A percentile compares a stretch with the other conserved stretches of the same genome.
These are phyloP conservation scores for Suillus weaverae DNA, from an alignment of 768 basidiomycete genomes.

Conservation along the genomic window DNA sequence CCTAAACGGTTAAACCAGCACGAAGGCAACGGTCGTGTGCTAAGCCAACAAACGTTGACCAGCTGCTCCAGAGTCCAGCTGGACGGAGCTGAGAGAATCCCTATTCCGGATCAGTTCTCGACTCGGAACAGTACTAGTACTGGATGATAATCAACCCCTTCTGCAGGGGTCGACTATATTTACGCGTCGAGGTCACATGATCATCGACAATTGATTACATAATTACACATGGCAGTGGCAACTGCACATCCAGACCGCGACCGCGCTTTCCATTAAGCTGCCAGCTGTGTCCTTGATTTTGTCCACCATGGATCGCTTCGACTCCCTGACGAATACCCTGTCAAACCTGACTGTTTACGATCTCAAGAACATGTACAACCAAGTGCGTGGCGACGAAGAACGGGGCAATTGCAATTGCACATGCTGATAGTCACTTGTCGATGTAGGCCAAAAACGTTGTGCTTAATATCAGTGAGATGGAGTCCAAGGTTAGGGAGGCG, in stretches of 20 bases:
- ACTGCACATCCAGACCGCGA: background rate
- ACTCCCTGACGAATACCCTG: slow-evolving; percentile 70
- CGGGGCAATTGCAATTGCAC: slow-evolving; percentile 10
- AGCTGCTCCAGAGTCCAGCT: background rate
- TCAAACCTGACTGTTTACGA: slow-evolving; percentile 90
- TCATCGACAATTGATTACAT: slow-evolving; percentile 8
- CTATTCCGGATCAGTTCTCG: background rate
- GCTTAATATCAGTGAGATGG: slow-evolving; percentile 95
- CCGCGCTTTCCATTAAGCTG: background rate
- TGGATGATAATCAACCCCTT: slow-evolving; percentile 16
- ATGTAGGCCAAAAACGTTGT: slow-evolving; percentile 93
- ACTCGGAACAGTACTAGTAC: background rate
- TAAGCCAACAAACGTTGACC: background rate
- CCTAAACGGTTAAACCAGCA: background rate
- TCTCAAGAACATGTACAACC: slow-evolving; percentile 92
- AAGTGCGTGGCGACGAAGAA: slow-evolving; percentile 47
- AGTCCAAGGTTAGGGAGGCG: slow-evolving; percentile 93
- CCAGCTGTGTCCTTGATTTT: slow-evolving; percentile 8
- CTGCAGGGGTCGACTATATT: slow-evolving; percentile 21
- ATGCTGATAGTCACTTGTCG: slow-evolving; percentile 2
- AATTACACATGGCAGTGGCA: background rate
- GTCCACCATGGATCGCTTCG: slow-evolving; percentile 73
- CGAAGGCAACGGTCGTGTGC: background rate
- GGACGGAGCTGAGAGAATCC: background rate
- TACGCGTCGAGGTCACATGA: slow-evolving; percentile 11